Conservation (phyloP, 2,329 filamentous ascomycete species). For the Talaromyces sp. region DNA sequence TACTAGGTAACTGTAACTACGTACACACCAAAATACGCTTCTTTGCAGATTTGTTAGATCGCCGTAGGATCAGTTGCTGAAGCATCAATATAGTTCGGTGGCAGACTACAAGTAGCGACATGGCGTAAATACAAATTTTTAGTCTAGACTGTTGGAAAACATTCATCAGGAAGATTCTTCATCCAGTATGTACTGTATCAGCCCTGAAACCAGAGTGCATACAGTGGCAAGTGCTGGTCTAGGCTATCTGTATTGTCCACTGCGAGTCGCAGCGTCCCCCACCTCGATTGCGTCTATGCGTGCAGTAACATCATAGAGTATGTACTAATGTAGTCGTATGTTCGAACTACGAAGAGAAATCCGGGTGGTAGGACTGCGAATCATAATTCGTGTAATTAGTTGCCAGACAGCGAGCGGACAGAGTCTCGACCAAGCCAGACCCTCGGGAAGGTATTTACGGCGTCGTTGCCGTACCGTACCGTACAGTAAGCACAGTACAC, state of each 20-base stretch:
- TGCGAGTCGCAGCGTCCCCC: neutral
- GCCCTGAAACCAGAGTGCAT: neutral
- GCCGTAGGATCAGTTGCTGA: neutral
- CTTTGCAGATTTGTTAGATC: neutral
- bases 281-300: neutral
- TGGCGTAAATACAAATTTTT: neutral
- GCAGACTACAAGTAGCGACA: neutral
- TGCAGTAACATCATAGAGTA: neutral
- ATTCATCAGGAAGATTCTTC: neutral
- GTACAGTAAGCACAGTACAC: neutral
- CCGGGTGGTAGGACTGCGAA: neutral
- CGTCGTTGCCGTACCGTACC: neutral
- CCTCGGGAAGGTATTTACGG: neutral
- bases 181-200: neutral
- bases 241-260: slow-evolving; percentile 1
- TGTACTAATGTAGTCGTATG: neutral
- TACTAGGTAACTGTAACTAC: neutral
- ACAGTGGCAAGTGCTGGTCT: neutral
- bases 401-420: neutral
- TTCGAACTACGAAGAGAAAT: neutral
- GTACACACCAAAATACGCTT: neutral
- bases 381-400: too few species aligned
- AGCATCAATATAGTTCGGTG: neutral
- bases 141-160: neutral
- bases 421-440: neutral